Base-by-base conservation (phyloP, 2,329 filamentous ascomycete genomes). In the Aspergillus sp. region DNA sequence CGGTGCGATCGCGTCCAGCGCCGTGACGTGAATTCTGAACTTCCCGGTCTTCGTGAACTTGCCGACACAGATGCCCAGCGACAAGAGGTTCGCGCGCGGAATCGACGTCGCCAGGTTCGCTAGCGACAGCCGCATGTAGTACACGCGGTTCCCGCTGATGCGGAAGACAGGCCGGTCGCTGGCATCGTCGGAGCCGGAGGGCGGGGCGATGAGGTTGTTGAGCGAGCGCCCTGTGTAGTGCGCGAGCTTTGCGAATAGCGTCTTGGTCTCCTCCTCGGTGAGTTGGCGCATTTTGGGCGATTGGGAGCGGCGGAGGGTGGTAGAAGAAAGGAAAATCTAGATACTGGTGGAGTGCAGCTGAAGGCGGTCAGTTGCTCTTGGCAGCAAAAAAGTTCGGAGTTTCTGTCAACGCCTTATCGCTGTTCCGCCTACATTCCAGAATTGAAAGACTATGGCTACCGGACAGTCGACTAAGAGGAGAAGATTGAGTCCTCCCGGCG, bases 21-120 rank as follows among this genome's bases (percentile, higher is more conserved):
- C 83, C 1, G 89, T 96, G 55, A 96, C 84, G 66, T 95, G 88
- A 34, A 98, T 71, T 33, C 89, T 72, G 68, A 98, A 96, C 62
- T 96, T 95, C 42, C 86, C 86, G 4, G 86, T 84, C 70, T 95
- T 96, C 41, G 88, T 95, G 67, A 95, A 93, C 59, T 95, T 94
- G 52, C 86, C 86, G 8, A 96, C 66, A 57, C 88, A 95, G 15
- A 82, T 89, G 15, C 89, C 89, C n/a, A 94, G 68, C 0, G 82
- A 88, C 32, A 95, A 74, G 1, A 96, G 74, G 55, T 80, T 82
- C 46, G 84, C 80, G 48, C 86, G 79, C 24, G 82, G 74, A 43
- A 96, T 77, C 14, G 82, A 86, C 4, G 84, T 93, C 19, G 91
- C 88, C 24, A 96, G 69, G 61, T 96, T 96, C 40, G 89, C 88